Evolutionary conservation across 2,329 filamentous ascomycete species (phyloP), one percentile per base, ranked within the genome.

Genomic region (Thermoascus crustaceus): DNA sequence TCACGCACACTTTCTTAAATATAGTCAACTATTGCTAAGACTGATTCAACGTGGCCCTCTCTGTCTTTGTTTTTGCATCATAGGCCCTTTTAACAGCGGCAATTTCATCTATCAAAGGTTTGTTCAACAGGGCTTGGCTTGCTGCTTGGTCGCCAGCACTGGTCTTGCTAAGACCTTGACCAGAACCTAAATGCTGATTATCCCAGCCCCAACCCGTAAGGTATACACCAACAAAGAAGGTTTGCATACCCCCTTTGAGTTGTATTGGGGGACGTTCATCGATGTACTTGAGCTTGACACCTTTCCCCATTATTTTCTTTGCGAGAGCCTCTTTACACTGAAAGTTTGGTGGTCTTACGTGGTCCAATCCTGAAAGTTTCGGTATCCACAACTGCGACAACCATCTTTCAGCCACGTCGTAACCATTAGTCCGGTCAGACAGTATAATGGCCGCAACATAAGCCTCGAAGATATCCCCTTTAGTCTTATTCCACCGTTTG

Each of bases 401-500:
- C 86, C 87, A 96, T 9, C 69, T 56, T 34, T 80, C 71, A 2
- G 74, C 79, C 2, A 68, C 69, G 5, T 58, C 43, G 30, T 82
- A 72, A 1, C 88, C 87, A 30, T 75, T 55, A 3, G 64, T 59
- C 0, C 76, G 69, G 48, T 86, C 75, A 1, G 80, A 78, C 2
- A 85, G 64, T 21, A 94, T 73, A 4, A 88, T 63, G 3, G 82
- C 88, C 6, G 83, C 88, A 10, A 94, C 76, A 48, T 93, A 95
- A 0, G 89, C 83, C 57, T 96, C 89, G 49, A 95, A 93, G 11
- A 95, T 72, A 54, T 96, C 89, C 6, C 81, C 88, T 37, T 83
- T 70, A 7, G 86, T 77, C 58, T 95, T 95, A 9, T 67, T 72
- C 40, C 74, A 69, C 71, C 73, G 54, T 72, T 79, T 53, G 52